Percentiles rank a stretch among this genome's conserved stretches.
Evolutionary conservation across 345 rosid genomes (phyloP).

Genomic region (Rhizophora mangle): DNA sequence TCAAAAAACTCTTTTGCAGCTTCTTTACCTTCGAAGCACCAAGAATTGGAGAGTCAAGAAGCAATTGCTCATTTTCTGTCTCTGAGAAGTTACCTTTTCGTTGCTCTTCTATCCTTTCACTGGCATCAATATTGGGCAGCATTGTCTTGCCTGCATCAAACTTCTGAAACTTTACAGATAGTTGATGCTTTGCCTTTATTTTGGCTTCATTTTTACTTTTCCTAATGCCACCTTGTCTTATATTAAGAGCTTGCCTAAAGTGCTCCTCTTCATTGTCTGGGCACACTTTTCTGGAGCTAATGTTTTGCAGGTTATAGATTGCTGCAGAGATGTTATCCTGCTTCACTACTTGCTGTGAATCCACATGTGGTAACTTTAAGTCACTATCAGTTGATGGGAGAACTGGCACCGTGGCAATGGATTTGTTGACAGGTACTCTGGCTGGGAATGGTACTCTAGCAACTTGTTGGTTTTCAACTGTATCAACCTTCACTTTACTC

Average conservation of each 20-base stretch:
- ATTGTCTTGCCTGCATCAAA: slow-evolving; percentile 45
- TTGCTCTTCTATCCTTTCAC: slow-evolving; percentile 56
- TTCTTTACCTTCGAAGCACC: slow-evolving; percentile 45
- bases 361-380: slow-evolving; percentile 19
- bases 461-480: slow-evolving; percentile 49
- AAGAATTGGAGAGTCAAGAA: slow-evolving; percentile 37
- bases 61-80: slow-evolving; percentile 55
- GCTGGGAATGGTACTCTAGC: slow-evolving; percentile 78
- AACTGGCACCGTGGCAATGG: slow-evolving; percentile 40
- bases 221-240: slow-evolving; percentile 73
- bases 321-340: slow-evolving; percentile 48
- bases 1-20: slow-evolving; percentile 43
- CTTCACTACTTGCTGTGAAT: slow-evolving; percentile 33
- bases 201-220: slow-evolving; percentile 63
- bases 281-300: slow-evolving; percentile 45
- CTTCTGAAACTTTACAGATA: slow-evolving; percentile 52
- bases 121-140: slow-evolving; percentile 40
- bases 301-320: slow-evolving; percentile 51
- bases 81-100: slow-evolving; percentile 65
- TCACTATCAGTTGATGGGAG: slow-evolving; percentile 43
- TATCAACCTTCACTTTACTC: slow-evolving; percentile 55
- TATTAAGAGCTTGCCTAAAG: slow-evolving; percentile 64
- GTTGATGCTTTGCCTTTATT: slow-evolving; percentile 58
- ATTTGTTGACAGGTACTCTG: slow-evolving; percentile 63
- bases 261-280: slow-evolving; percentile 79